These are phyloP conservation scores for Aspergillus funiculosus DNA, from an alignment of 495 filamentous ascomycete species.

Conservation along the genomic window DNA sequence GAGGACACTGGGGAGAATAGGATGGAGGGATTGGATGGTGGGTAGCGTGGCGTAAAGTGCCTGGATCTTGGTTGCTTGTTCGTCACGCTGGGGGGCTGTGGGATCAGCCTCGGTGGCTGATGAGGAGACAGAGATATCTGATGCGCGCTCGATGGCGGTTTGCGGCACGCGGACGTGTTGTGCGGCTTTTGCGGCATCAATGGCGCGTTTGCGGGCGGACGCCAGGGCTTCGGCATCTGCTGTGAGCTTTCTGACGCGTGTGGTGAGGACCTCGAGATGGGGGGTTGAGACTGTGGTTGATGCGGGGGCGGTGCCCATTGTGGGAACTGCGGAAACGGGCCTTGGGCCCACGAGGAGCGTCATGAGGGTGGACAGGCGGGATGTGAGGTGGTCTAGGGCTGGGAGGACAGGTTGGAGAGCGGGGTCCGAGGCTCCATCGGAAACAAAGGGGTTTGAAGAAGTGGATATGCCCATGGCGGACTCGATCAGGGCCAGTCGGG, in stretches of 20 bases:
- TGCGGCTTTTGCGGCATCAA: slow-evolving; percentile 60
- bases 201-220: slow-evolving; percentile 63
- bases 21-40: slow-evolving; percentile 81
- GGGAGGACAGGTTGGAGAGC: slow-evolving; percentile 78
- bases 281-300: slow-evolving; percentile 32
- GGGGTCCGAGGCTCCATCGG: slow-evolving; percentile 49
- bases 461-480: slow-evolving; percentile 72
- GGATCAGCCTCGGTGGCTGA: slow-evolving; percentile 27
- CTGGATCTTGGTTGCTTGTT: slow-evolving; percentile 80
- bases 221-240: slow-evolving; percentile 75
- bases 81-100: slow-evolving; percentile 41
- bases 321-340: slow-evolving; percentile 27
- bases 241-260: slow-evolving; percentile 66
- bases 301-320: slow-evolving; percentile 14
- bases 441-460: slow-evolving; percentile 58
- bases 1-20: slow-evolving; percentile 77
- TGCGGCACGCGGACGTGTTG: slow-evolving; percentile 52
- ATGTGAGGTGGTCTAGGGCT: slow-evolving; percentile 57
- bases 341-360: slow-evolving; percentile 40
- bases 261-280: slow-evolving; percentile 65
- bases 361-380: slow-evolving; percentile 39
- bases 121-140: slow-evolving; percentile 47
- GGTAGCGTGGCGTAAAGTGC: slow-evolving; percentile 85
- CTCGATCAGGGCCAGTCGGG: slow-evolving; percentile 71
- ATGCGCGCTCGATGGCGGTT: slow-evolving; percentile 30